phyloP scores from a whole-genome alignment of 2,329 filamentous ascomycete species.

The Aspergillus tamarii region DNA sequence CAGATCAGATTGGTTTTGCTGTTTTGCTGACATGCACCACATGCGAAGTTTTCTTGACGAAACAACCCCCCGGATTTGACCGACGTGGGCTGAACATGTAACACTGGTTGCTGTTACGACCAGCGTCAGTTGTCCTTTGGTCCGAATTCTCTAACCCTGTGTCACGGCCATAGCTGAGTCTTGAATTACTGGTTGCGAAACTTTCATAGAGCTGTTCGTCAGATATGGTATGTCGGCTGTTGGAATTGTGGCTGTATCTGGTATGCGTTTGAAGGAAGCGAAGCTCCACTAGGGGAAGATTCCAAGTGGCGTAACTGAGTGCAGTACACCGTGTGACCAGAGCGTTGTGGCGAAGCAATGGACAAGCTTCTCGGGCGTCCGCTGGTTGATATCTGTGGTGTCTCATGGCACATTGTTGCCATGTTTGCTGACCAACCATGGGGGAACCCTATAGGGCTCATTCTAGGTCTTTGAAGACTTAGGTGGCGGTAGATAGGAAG shows the following conservation, averaged over 20 bases:
- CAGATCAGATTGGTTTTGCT: constrained; percentile 21
- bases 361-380: constrained; percentile 19
- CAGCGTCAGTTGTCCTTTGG: neutral
- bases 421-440: constrained; percentile 15
- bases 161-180: neutral
- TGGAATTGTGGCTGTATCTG: neutral
- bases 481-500: constrained; percentile 21
- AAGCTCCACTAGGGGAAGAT: neutral
- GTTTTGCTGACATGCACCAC: constrained; percentile 19
- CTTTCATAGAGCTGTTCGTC: neutral
- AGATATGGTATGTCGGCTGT: neutral
- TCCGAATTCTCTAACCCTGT: neutral
- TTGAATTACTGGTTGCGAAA: neutral
- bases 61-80: neutral
- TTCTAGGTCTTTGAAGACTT: constrained; percentile 22
- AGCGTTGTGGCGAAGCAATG: constrained; percentile 3
- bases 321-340: constrained; percentile 13
- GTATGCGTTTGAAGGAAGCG: neutral
- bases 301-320: constrained; percentile 18
- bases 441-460: constrained; percentile 19
- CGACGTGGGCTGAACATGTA: neutral
- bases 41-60: neutral
- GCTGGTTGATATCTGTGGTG: constrained; percentile 4
- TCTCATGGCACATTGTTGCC: constrained; percentile 21
- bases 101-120: neutral